phyloP scores from a whole-genome alignment of 805 yeast species.

The Dipodascopsis uninucleata region DNA sequence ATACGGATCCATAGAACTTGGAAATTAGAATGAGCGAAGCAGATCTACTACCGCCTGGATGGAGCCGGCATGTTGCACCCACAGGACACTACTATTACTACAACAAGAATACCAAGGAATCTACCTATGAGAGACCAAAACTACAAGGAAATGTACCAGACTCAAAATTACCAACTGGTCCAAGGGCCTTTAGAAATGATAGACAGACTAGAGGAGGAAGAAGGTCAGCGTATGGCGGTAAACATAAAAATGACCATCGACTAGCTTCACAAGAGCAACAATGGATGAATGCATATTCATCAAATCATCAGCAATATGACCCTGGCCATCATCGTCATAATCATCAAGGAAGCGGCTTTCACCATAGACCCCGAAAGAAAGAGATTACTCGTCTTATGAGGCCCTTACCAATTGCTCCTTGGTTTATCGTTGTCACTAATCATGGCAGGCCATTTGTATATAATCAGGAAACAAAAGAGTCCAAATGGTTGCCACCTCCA shows the following conservation, averaged over 20 bases:
- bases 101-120: slow-evolving; percentile 38
- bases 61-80: slow-evolving; percentile 43
- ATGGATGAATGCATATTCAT: neutral
- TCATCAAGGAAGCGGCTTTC: neutral
- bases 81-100: slow-evolving; percentile 42
- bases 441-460: slow-evolving; percentile 45
- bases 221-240: too few relatives aligned
- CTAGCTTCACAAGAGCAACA: too few relatives aligned
- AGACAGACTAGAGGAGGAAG: too few relatives aligned
- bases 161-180: neutral
- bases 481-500: slow-evolving; percentile 40
- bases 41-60: slow-evolving; percentile 33
- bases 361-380: slow-evolving; percentile 10
- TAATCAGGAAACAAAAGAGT: slow-evolving; percentile 33
- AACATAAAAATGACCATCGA: too few relatives aligned
- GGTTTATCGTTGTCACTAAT: slow-evolving; percentile 44
- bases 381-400: slow-evolving; percentile 15
- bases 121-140: slow-evolving; percentile 42
- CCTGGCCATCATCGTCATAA: too few relatives aligned
- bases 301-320: too few relatives aligned
- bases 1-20: neutral
- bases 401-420: slow-evolving; percentile 32
- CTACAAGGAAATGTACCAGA: slow-evolving; percentile 3
- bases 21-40: neutral
- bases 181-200: neutral